Evolutionary conservation across 2,329 filamentous ascomycete genomes (phyloP), one percentile per base, ranked within the genome.

Genomic region (Aspergillus neoniger): DNA sequence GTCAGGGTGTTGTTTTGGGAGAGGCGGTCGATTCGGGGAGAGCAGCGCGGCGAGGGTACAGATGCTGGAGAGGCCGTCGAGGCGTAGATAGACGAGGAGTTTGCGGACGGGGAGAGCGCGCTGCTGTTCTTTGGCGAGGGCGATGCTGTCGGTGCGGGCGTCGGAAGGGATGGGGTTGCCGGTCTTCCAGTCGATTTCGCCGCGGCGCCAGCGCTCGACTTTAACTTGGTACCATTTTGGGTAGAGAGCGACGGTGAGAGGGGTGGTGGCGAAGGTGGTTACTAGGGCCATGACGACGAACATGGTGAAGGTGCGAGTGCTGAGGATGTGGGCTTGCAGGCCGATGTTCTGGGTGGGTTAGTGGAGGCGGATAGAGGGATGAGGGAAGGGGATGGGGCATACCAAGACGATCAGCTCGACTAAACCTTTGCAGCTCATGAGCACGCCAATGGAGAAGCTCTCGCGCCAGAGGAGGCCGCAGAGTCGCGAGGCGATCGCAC

Each of bases 351-450:
- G 43, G 9, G 65, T 10, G 28, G n/a, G 41, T 57, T 49, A 66
- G 58, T 57, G 25, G 25, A 25, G 23, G 23, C 9, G 59, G 50
- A 14, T 10, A 3, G 12, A 5, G 9, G 19, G 14, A 3, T 21
- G 2, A 15, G 7, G 3, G 4, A n/a, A 17, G n/a, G 2, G 1
- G 9, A 54, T 7, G 23, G 52, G 9, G 28, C 87, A 78, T 81
- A 93, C 91, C 75, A 96, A 76, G n/a, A 97, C 93, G 74, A 98
- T 97, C 55, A 98, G 80, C 75, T 97, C 93, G 0, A 97, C 93
- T 9, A 98, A 82, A 69, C 94, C 94, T 76, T 98, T 98, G 77
- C 94, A 98, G 77, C 91, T 96, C 94, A 98, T 98, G 69, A 97
- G 78, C 15, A 89, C 87, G 14, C 94, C 94, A 66, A 98, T 95